Conservation (phyloP, 2,329 filamentous ascomycete genomes). For the Rutstroemia sp. region DNA sequence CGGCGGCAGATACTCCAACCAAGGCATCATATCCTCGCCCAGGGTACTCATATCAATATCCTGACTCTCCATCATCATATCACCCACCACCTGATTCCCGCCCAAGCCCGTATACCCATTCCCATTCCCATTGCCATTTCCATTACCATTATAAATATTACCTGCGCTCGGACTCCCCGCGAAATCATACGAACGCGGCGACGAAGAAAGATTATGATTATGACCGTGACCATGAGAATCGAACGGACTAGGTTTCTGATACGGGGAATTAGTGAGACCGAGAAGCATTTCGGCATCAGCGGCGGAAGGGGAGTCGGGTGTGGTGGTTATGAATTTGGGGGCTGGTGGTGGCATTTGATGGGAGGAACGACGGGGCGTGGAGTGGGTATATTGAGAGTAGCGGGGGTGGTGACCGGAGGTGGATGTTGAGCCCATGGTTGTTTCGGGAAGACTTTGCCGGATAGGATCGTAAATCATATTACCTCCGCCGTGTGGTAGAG, state of each 20-base stretch:
- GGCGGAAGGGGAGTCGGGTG: slow-evolving; percentile 32
- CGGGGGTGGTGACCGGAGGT: too few species aligned
- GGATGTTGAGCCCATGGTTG: slow-evolving; percentile 22
- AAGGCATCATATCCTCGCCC: slow-evolving; percentile 64
- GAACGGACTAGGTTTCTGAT: slow-evolving; percentile 15
- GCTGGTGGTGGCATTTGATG: slow-evolving; percentile 25
- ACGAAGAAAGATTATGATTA: slow-evolving; percentile 3
- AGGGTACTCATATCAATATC: slow-evolving; percentile 68
- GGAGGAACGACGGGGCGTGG: neutral
- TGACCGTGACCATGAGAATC: slow-evolving; percentile 12
- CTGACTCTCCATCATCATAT: slow-evolving; percentile 68
- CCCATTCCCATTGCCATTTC: slow-evolving; percentile 2
- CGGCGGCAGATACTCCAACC: slow-evolving; percentile 66
- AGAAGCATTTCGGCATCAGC: slow-evolving; percentile 41
- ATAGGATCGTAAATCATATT: slow-evolving; percentile 56
- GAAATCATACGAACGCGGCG: neutral
- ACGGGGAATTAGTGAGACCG: slow-evolving; percentile 39
- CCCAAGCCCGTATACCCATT: slow-evolving; percentile 22
- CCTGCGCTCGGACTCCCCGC: slow-evolving; percentile 3
- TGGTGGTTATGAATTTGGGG: slow-evolving; percentile 28
- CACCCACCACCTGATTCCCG: slow-evolving; percentile 18
- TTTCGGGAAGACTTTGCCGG: slow-evolving; percentile 46
- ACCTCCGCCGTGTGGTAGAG: slow-evolving; percentile 34
- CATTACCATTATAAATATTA: slow-evolving; percentile 1
- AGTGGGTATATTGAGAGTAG: too few species aligned